Conservation (phyloP, 345 rosid genomes). For the Garcia nutans region DNA sequence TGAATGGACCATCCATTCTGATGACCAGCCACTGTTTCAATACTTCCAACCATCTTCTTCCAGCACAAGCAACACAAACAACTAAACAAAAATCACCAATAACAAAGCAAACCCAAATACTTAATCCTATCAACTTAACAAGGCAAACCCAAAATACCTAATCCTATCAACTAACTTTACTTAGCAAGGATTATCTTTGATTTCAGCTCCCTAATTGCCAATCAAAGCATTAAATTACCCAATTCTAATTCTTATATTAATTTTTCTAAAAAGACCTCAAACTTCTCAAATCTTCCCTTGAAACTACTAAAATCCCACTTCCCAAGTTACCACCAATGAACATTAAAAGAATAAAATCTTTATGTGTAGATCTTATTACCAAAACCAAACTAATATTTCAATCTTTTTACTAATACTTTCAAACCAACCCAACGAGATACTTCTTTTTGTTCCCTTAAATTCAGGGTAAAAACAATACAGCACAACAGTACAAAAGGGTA, state of each 20-base stretch:
- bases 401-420: slow-evolving; percentile 26
- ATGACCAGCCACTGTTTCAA: slow-evolving; percentile 28
- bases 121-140: background rate
- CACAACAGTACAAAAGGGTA: background rate
- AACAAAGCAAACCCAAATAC: slow-evolving; percentile 16
- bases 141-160: slow-evolving; percentile 5
- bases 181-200: background rate
- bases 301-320: slow-evolving; percentile 1
- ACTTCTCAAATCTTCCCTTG: slow-evolving; percentile 2
- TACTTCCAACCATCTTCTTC: slow-evolving; percentile 59
- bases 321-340: slow-evolving; percentile 21
- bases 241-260: slow-evolving; percentile 20
- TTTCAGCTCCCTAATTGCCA: background rate
- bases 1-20: slow-evolving; percentile 36
- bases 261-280: slow-evolving; percentile 6
- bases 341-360: slow-evolving; percentile 34
- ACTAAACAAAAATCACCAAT: slow-evolving; percentile 16
- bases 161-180: background rate
- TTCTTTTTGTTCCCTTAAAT: background rate
- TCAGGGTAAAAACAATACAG: slow-evolving; percentile 3
- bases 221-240: slow-evolving; percentile 5
- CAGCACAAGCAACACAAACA: slow-evolving; percentile 4
- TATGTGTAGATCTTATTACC: slow-evolving; percentile 42
- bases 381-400: slow-evolving; percentile 35
- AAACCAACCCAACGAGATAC: slow-evolving; percentile 30